Conservation (phyloP, 345 rosid genomes). For the Noccaea bulbosa region DNA sequence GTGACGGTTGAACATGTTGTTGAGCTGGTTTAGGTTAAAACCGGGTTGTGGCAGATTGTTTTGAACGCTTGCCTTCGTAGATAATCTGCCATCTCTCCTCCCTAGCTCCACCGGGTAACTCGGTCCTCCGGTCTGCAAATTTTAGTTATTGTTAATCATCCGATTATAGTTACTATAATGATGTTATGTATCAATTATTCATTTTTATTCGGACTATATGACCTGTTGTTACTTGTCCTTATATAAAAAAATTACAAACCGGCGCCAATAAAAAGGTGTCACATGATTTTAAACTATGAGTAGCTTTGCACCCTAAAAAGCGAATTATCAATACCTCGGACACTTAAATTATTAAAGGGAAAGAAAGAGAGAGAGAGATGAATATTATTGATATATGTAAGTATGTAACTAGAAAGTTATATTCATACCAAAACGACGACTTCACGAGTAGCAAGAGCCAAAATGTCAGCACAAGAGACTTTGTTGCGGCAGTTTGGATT, state of each 20-base stretch:
- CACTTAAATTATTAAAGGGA: background rate
- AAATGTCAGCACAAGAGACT: conserved; percentile 94
- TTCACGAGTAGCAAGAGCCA: conserved; percentile 89
- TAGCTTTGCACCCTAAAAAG: conserved; percentile 7
- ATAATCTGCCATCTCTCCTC: conserved; percentile 71
- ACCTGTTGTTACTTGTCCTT: conserved; percentile 4
- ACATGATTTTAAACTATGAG: background rate
- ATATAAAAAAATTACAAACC: conserved; percentile 14
- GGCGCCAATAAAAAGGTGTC: conserved; percentile 19
- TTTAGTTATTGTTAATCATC: background rate
- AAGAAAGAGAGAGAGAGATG: background rate
- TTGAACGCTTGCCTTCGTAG: conserved; percentile 70
- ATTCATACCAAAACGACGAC: conserved; percentile 56
- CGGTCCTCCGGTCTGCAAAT: conserved; percentile 81
- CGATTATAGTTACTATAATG: background rate
- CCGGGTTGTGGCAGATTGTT: conserved; percentile 60
- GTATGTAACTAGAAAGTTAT: background rate
- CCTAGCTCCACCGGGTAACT: conserved; percentile 78
- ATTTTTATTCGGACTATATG: background rate
- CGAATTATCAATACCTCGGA: conserved; percentile 32
- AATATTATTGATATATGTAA: background rate
- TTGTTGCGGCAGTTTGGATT: conserved; percentile 76
- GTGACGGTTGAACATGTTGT: conserved; percentile 57
- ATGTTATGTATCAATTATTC: background rate
- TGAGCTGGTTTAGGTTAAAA: conserved; percentile 68